These are phyloP conservation scores for Leccinum disarticulatum DNA, from an alignment of 768 basidiomycete species.

Conservation along the genomic window DNA sequence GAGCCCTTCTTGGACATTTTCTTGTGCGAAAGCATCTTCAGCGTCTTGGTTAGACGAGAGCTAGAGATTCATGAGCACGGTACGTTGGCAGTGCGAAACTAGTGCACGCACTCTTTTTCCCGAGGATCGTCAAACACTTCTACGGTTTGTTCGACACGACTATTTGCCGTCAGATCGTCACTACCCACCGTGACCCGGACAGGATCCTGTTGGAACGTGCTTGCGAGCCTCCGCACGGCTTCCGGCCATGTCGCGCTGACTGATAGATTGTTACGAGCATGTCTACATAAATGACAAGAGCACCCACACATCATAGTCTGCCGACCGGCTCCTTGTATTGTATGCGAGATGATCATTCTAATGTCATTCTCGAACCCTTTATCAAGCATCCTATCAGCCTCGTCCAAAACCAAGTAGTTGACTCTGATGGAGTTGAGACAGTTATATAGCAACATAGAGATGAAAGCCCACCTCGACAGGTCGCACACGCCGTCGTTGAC, in stretches of 20 bases:
- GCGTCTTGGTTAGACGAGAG: conserved; percentile 55
- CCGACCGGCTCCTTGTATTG: conserved; percentile 64
- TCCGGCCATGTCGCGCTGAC: conserved; percentile 99
- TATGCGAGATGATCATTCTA: conserved; percentile 77
- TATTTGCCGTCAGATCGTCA: conserved; percentile 93
- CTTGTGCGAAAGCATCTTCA: conserved; percentile 57
- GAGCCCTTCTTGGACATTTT: conserved; percentile 53
- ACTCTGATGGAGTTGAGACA: conserved; percentile 51
- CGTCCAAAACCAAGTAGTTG: conserved; percentile 90
- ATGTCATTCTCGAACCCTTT: conserved; percentile 99
- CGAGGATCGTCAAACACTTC: conserved; percentile 87
- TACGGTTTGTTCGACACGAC: conserved; percentile 88
- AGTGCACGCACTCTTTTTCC: conserved; percentile 74
- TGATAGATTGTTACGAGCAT: conserved; percentile 27
- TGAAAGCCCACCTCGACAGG: conserved; percentile 60
- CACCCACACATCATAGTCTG: conserved; percentile 94
- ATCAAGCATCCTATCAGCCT: conserved; percentile 98
- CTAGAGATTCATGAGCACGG: conserved; percentile 34
- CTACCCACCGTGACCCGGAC: conserved; percentile 92
- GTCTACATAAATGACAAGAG: background rate
- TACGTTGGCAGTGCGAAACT: background rate
- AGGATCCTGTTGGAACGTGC: conserved; percentile 82
- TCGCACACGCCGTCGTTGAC: conserved; percentile 84
- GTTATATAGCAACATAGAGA: background rate
- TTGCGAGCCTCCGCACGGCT: conserved; percentile 83